Evolutionary conservation across 371 early-diverging fungal species (phyloP).

Genomic region (Capillidium rhysosporum): DNA sequence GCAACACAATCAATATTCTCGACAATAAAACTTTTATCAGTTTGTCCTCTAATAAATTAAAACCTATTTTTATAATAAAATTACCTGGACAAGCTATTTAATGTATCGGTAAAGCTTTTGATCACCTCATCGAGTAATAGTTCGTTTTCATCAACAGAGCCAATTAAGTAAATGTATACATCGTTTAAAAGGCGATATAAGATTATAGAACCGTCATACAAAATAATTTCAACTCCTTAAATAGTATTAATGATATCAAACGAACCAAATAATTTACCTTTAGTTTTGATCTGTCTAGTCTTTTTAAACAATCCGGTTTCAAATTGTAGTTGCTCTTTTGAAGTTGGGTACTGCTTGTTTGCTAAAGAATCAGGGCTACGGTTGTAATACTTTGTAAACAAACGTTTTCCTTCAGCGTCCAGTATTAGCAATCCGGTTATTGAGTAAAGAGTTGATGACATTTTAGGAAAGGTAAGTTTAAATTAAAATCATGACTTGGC

Average conservation of each 20-base stretch:
- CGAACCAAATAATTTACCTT: slow-evolving; percentile 26
- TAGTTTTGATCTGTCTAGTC: no score
- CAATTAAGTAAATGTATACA: slow-evolving; percentile 78
- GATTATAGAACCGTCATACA: slow-evolving; percentile 79
- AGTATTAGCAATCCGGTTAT: slow-evolving; percentile 73
- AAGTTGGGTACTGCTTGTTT: slow-evolving; percentile 20
- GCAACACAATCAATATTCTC: slow-evolving; percentile 82
- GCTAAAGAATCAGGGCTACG: slow-evolving; percentile 12
- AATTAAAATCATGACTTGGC: no score
- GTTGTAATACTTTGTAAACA: slow-evolving; percentile 82
- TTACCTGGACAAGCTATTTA: slow-evolving; percentile 60
- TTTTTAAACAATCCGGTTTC: slow-evolving; percentile 84
- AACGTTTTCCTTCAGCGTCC: slow-evolving; percentile 81
- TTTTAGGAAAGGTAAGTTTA: no score
- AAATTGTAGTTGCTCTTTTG: slow-evolving; percentile 78
- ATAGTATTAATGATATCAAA: not conserved
- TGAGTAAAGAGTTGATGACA: slow-evolving; percentile 66
- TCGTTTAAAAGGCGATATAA: slow-evolving; percentile 69
- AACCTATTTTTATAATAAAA: not conserved
- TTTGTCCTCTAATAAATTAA: slow-evolving; percentile 37
- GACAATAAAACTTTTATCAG: slow-evolving; percentile 75
- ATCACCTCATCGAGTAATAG: slow-evolving; percentile 59
- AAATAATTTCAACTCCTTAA: slow-evolving; percentile 53
- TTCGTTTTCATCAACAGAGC: slow-evolving; percentile 86
- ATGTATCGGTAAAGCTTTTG: slow-evolving; percentile 65